These are phyloP conservation scores for Talinum fruticosum DNA, from an alignment of 148 eudicot species.

Conservation along the genomic window DNA sequence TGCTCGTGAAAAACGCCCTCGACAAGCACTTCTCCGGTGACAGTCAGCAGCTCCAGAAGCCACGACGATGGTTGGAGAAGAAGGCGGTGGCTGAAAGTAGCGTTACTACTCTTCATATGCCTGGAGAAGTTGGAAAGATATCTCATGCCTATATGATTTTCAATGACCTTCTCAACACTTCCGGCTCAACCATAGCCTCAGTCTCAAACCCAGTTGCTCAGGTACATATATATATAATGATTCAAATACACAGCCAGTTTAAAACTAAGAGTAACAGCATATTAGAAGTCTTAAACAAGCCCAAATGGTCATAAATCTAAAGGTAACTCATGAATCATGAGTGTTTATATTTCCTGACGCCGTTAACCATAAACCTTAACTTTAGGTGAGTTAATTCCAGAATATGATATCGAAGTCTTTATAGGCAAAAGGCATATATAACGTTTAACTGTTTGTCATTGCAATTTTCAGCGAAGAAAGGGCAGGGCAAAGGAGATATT, in stretches of 20 bases:
- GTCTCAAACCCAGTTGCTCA: neutral
- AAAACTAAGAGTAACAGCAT: too few relatives aligned
- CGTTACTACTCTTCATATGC: neutral
- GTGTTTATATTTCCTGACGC: too few relatives aligned
- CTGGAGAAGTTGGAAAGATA: neutral
- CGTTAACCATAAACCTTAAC: too few relatives aligned
- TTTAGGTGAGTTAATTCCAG: too few relatives aligned
- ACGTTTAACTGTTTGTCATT: neutral
- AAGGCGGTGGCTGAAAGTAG: neutral
- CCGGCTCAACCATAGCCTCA: too few relatives aligned
- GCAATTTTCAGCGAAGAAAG: neutral
- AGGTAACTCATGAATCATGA: too few relatives aligned
- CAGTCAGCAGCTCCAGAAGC: neutral
- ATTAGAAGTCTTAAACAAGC: too few relatives aligned
- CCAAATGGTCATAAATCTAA: too few relatives aligned
- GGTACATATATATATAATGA: neutral
- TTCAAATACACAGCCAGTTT: too few relatives aligned
- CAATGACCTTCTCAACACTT: neutral
- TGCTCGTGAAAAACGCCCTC: constrained; percentile 19
- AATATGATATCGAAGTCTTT: too few relatives aligned
- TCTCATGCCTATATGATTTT: constrained; percentile 12
- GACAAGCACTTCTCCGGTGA: constrained; percentile 8
- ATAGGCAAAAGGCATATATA: too few relatives aligned
- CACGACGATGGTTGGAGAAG: neutral
- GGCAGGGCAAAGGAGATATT: constrained; percentile 10